Evolutionary conservation across 352 stramenopile genomes (phyloP), one percentile per base, ranked within the genome.

Genomic region (Phytophthora colocasiae): DNA sequence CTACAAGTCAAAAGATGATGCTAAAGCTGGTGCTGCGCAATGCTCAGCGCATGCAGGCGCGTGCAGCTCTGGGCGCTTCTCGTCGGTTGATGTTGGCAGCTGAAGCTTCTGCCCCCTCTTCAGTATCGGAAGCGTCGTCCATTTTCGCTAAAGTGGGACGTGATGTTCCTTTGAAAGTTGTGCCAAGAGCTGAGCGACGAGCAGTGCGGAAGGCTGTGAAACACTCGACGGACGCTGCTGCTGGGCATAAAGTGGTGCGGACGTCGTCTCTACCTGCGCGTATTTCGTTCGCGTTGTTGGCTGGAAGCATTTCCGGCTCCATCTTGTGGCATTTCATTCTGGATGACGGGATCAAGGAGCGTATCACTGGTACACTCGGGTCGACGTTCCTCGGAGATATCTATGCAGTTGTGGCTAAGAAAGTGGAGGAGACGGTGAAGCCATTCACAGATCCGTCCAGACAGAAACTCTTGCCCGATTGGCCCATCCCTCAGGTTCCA

Each of bases 381-480:
- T 65, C 77, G n/a, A 93, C 87, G 27, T 69, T 83, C 29, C 74
- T 96, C 2, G 87, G 87, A 15, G 80, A 89, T 54, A 61, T 89
- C 26, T 94, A 92, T 69, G 67, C 48, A 7, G 69, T 87, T 24
- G 36, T 84, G 24, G 77, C 77, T 12, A 79, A 71, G 29, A 87
- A 94, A 54, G 73, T 95, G 54, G 78, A 89, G 55, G 81, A 95
- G 54, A 74, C 81, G 24, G 75, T 86, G 50, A 83, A 84, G 45
- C 88, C 86, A 6, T 95, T 91, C 63, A 95, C 85, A 26, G 83
- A 95, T 12, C 88, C 88, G n/a, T 91, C 82, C 31, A 78, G 87
- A 47, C 77, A 81, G 27, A 95, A 96, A 66, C 68, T 96, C 38
- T 64, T 96, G 62, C 88, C 88, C n/a, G 87, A 96, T 62, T 96